phyloP scores from a whole-genome alignment of 345 rosid species.

The Corymbia maculata region DNA sequence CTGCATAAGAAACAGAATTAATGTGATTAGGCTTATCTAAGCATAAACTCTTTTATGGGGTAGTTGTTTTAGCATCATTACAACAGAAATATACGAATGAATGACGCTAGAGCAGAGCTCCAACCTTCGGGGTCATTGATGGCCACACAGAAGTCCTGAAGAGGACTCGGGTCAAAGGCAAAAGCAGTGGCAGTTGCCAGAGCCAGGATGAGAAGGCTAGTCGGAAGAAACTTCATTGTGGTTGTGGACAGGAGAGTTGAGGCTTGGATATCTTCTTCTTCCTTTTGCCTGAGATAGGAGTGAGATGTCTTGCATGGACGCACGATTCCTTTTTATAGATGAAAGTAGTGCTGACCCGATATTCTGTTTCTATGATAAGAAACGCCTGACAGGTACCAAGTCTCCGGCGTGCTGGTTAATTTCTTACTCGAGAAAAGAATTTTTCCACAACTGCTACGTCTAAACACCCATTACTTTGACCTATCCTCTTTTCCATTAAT shows the following conservation, averaged over 20 bases:
- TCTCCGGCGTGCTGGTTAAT: neutral
- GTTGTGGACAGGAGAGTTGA: neutral
- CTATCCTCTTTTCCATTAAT: neutral
- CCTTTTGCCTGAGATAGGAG: neutral
- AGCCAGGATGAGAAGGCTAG: neutral
- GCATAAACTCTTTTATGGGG: neutral
- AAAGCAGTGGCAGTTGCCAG: neutral
- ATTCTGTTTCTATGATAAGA: neutral
- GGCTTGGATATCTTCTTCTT: neutral
- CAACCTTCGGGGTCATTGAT: neutral
- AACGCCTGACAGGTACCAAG: neutral
- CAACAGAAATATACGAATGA: too few species aligned
- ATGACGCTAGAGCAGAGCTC: too few species aligned
- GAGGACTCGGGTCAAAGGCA: neutral
- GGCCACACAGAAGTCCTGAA: constrained; percentile 19
- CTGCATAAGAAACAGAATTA: neutral
- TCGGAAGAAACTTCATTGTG: neutral
- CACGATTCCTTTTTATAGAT: too few species aligned
- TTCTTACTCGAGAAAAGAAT: neutral
- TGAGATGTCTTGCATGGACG: too few species aligned
- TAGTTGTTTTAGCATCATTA: neutral
- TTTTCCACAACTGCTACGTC: neutral
- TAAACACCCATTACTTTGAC: neutral
- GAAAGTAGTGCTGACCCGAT: neutral
- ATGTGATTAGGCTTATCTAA: neutral